Evolutionary conservation across 495 filamentous ascomycete species (phyloP).

Genomic region (Letharia lupina): DNA sequence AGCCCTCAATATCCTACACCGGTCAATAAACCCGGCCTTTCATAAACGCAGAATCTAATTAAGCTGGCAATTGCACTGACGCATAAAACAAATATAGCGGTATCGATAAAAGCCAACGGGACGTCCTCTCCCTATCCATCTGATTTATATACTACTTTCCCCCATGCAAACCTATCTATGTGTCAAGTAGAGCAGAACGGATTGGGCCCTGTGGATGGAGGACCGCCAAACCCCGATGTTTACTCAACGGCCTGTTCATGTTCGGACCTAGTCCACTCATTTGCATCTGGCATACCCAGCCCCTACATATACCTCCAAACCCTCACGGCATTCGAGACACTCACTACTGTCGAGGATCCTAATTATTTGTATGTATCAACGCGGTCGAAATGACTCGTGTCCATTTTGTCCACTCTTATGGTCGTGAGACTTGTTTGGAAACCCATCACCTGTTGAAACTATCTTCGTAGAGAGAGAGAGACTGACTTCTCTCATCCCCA

Average conservation of each 20-base stretch:
- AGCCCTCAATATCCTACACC: neutral
- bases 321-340: neutral
- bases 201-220: conserved; percentile 3
- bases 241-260: conserved; percentile 14
- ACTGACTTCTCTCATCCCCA: neutral
- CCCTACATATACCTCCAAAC: neutral
- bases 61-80: neutral
- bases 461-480: neutral
- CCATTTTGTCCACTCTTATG: neutral
- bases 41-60: neutral
- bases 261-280: neutral
- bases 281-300: neutral
- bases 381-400: neutral
- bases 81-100: neutral
- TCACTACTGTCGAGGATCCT: neutral
- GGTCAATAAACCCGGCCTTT: neutral
- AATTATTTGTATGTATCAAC: neutral
- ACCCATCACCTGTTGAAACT: neutral
- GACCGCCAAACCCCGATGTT: neutral
- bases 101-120: neutral
- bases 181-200: conserved; percentile 6
- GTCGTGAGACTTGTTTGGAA: neutral
- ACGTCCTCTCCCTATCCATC: neutral
- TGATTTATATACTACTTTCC: neutral
- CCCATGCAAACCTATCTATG: conserved; percentile 7